These are phyloP conservation scores for Fraxinus anomala DNA, from an alignment of 257 asterid genomes.

Conservation along the genomic window DNA sequence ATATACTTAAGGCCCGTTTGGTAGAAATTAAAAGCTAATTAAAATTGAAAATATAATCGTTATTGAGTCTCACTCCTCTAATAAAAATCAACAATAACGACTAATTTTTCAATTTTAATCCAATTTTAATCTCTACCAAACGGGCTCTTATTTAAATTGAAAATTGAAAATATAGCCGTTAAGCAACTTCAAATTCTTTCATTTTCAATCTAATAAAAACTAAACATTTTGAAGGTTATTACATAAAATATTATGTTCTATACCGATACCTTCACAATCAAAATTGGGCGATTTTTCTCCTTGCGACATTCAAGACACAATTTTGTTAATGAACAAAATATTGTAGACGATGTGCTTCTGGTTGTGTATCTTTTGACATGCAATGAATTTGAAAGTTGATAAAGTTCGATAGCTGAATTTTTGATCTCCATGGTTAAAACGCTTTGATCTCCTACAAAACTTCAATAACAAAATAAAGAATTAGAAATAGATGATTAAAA, in stretches of 20 bases:
- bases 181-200: not conserved
- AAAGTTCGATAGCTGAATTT: not conserved
- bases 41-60: no score
- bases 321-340: no score
- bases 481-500: not conserved
- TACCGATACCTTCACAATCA: not conserved
- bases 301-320: not conserved
- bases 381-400: not conserved
- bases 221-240: not conserved
- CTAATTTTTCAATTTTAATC: no score
- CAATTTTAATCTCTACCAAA: no score
- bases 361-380: no score
- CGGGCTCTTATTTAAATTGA: no score
- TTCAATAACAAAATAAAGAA: not conserved
- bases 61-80: no score
- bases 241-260: not conserved
- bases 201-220: not conserved
- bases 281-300: not conserved
- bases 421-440: not conserved
- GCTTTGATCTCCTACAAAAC: not conserved
- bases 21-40: no score
- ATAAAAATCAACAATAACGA: no score
- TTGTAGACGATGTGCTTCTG: not conserved
- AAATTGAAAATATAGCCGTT: no score
- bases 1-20: no score